Evolutionary conservation across 2,329 filamentous ascomycete genomes (phyloP).

Genomic region (Apiospora malaysiana): DNA sequence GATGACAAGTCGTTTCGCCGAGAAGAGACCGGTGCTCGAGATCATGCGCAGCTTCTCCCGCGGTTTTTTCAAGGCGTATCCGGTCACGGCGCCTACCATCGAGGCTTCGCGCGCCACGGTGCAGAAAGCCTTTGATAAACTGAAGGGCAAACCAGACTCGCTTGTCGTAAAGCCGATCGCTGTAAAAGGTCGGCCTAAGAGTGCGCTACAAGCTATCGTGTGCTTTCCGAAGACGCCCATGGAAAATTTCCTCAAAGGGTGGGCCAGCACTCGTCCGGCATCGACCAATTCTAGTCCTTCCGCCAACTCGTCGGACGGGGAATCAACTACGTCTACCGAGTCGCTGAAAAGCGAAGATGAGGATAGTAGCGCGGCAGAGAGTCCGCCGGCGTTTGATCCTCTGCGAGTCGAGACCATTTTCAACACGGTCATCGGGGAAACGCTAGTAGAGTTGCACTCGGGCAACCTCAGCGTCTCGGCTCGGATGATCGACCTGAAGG

Average conservation of each 20-base stretch:
- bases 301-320: background rate
- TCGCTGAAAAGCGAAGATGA: background rate
- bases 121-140: background rate
- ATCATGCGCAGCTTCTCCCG: constrained; percentile 8
- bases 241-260: background rate
- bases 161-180: background rate
- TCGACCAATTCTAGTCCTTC: background rate
- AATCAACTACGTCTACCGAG: background rate
- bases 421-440: background rate
- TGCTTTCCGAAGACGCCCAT: background rate
- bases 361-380: background rate
- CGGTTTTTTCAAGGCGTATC: background rate
- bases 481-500: background rate
- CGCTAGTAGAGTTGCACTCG: background rate
- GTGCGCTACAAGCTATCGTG: background rate
- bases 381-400: background rate
- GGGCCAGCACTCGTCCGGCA: background rate
- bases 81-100: background rate
- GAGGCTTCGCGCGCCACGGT: background rate
- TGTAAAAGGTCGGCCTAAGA: background rate
- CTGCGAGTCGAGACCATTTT: background rate
- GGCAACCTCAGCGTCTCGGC: constrained; percentile 6
- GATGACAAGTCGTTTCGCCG: background rate
- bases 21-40: background rate
- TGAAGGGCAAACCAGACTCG: background rate